A percentile compares a stretch with the other conserved stretches of the same genome.
phyloP scores from a whole-genome alignment of 495 filamentous ascomycete genomes.

The Pyronema domesticum region DNA sequence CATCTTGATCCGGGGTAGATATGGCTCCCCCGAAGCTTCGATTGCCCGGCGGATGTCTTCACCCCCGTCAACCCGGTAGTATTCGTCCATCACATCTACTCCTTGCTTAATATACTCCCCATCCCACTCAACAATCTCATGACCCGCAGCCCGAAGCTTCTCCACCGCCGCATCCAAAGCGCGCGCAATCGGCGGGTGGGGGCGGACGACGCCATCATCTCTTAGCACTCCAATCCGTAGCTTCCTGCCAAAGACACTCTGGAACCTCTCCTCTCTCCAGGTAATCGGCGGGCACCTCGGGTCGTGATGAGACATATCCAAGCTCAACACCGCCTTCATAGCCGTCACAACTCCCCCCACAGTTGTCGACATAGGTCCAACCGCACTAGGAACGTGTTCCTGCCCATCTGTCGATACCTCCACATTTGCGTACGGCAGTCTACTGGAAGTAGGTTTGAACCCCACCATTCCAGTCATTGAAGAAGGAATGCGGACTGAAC shows the following conservation, averaged over 20 bases:
- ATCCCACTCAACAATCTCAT: too few relatives aligned
- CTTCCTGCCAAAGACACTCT: too few relatives aligned
- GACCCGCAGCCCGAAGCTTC: too few relatives aligned
- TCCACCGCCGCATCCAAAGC: too few relatives aligned
- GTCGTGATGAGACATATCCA: constrained; percentile 31
- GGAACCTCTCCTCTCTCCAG: too few relatives aligned
- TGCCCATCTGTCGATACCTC: constrained; percentile 36
- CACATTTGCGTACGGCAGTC: constrained; percentile 33
- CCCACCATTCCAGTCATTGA: constrained; percentile 48
- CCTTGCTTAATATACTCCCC: too few relatives aligned
- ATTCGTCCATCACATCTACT: too few relatives aligned
- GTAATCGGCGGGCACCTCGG: constrained; percentile 31
- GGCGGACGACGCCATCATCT: too few relatives aligned
- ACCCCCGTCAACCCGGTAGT: too few relatives aligned
- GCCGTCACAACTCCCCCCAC: constrained; percentile 27
- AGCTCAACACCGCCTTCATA: constrained; percentile 28
- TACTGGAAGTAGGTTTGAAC: constrained; percentile 31
- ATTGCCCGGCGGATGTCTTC: constrained; percentile 8
- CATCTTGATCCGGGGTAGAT: constrained; percentile 33
- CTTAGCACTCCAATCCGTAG: too few relatives aligned
- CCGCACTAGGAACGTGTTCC: constrained; percentile 35
- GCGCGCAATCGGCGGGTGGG: too few relatives aligned
- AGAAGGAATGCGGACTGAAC: constrained; percentile 48
- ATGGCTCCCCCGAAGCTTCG: constrained; percentile 33
- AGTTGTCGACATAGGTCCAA: constrained; percentile 33